These are phyloP conservation scores for Orbilia quercus DNA, from an alignment of 2,329 filamentous ascomycete genomes.

Conservation along the genomic window DNA sequence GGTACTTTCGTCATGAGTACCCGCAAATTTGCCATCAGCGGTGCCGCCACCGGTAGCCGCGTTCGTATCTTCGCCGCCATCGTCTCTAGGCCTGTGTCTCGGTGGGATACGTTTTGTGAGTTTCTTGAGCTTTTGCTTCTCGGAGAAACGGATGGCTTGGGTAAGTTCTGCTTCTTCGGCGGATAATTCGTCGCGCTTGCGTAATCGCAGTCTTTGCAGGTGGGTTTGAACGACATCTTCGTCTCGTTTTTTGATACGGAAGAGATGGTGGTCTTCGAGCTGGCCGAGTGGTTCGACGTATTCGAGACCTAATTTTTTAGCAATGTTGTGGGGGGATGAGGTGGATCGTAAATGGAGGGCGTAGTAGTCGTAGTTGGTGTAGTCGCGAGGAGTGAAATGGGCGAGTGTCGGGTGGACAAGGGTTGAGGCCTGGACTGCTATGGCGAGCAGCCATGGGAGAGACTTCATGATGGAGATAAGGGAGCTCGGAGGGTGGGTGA, in stretches of 20 bases:
- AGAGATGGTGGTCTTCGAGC: conserved; percentile 84
- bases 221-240: conserved; percentile 71
- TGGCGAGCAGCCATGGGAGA: conserved; percentile 39
- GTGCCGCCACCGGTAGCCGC: neutral
- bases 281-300: conserved; percentile 85
- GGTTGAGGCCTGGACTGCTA: conserved; percentile 35
- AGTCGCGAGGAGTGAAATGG: conserved; percentile 71
- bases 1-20: conserved; percentile 6
- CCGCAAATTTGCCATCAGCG: conserved; percentile 31
- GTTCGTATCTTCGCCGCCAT: conserved; percentile 41
- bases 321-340: conserved; percentile 75
- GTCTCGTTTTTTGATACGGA: conserved; percentile 75
- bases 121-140: conserved; percentile 78
- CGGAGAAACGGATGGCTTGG: conserved; percentile 78
- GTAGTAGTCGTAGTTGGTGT: conserved; percentile 89
- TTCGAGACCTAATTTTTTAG: conserved; percentile 76
- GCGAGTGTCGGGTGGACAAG: conserved; percentile 53
- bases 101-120: conserved; percentile 71
- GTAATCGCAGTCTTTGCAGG: conserved; percentile 69
- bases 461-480: conserved; percentile 45
- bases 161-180: conserved; percentile 70
- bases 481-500: conserved; percentile 14
- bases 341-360: conserved; percentile 81
- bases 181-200: conserved; percentile 63
- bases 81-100: conserved; percentile 54